Percentiles rank a stretch among this genome's conserved stretches.
Conservation (phyloP, 805 yeast species). For the Candida maltosa region DNA sequence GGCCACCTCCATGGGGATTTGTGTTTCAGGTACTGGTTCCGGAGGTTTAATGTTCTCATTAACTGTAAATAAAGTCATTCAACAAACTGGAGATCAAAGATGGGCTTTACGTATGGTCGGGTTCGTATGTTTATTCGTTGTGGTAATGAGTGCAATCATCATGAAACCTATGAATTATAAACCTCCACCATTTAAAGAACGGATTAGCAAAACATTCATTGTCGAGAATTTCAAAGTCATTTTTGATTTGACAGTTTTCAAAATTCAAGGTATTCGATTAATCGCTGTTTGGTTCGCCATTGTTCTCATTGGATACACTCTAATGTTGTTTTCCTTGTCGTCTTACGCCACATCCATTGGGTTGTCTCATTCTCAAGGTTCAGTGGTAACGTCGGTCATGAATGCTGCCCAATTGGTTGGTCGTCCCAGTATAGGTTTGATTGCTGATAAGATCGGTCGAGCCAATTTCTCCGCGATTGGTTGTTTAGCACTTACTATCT, state of each 20-base stretch:
- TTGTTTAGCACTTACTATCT: slow-evolving; percentile 20
- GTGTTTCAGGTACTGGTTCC: slow-evolving; percentile 46
- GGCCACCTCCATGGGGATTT: slow-evolving; percentile 48
- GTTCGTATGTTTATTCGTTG: slow-evolving; percentile 23
- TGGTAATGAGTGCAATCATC: slow-evolving; percentile 38
- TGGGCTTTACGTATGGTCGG: slow-evolving; percentile 46
- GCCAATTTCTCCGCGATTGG: slow-evolving; percentile 27
- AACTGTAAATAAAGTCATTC: slow-evolving; percentile 36
- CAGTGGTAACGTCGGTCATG: slow-evolving; percentile 30
- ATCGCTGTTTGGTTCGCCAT: slow-evolving; percentile 34
- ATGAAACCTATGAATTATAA: slow-evolving; percentile 43
- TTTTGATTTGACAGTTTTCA: slow-evolving; percentile 29
- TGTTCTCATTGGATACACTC: slow-evolving; percentile 35
- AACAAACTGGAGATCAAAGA: slow-evolving; percentile 35
- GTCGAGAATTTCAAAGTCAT: slow-evolving; percentile 26
- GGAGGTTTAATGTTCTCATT: slow-evolving; percentile 53
- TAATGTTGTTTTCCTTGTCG: slow-evolving; percentile 33
- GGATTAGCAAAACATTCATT: slow-evolving; percentile 18
- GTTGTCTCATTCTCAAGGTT: slow-evolving; percentile 25
- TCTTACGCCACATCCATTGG: slow-evolving; percentile 47
- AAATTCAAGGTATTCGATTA: slow-evolving; percentile 17
- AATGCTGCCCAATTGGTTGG: slow-evolving; percentile 49
- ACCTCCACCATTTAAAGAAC: slow-evolving; percentile 18
- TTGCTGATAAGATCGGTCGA: slow-evolving; percentile 48
- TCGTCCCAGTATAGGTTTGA: slow-evolving; percentile 44